Base-by-base conservation (phyloP, 345 rosid genomes). In the Carallia brachiata region DNA sequence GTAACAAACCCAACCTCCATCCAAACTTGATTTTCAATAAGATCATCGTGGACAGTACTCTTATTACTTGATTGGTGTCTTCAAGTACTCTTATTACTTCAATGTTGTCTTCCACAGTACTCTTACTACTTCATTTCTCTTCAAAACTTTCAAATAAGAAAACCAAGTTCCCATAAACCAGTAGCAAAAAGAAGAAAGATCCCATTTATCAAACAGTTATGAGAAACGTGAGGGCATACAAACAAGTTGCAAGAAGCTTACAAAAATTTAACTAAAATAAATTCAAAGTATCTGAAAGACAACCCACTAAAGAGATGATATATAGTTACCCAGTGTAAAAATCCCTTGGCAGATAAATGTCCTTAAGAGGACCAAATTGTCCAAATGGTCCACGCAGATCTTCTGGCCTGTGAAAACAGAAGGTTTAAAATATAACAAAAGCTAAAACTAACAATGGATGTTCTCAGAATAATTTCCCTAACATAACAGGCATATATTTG, bases 291-390 rank as follows among this genome's bases (percentile, higher is more conserved):
- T 10, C 57, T 63, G 1, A 23, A 13, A 19, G 56, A 31, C 23
- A 63, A 62, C 7, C 23, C 36, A 36, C 31, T 55, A 62, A n/a
- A 44, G 62, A 74, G 31, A 66, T 16, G 52, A 16, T 52, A 36
- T 59, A 12, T 28, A 36, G 86, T 86, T 78, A 95, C 97, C 99
- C 97, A 57, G 93, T 88, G 72, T 95, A 77, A 74, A 90, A 92
- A 75, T 95, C 96, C 23, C 92, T 88, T 62, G 99, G 99, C 87
- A 95, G 75, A 71, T 92, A 92, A 40, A 95, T 69, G 68, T 95
- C 97, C 86, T 90, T 95, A 50, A 95, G 81, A 48, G 82, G 93
- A 67, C 99, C 99, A 85, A 92, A 90, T 71, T 71, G 85, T 31
- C 87, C 92, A 76, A 95, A 95, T 16, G 93, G 90, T 66, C 86